Conservation (phyloP, 106 monocot species). For the Dendrobium officinale region DNA sequence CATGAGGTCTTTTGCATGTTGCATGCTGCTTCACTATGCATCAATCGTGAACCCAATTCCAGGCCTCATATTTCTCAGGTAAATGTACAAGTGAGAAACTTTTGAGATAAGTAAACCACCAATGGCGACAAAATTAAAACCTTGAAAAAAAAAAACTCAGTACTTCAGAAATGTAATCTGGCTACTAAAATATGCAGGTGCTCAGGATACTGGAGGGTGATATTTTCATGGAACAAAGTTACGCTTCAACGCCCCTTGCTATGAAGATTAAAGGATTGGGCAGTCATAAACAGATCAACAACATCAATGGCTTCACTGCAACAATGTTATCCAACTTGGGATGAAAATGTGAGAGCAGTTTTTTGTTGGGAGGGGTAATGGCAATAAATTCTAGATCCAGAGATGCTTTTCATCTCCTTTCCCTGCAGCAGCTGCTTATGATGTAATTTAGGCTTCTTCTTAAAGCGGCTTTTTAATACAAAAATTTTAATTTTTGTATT, state of each 20-base stretch:
- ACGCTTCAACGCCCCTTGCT: conserved; percentile 15
- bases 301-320: neutral
- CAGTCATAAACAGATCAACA: neutral
- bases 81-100: neutral
- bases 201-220: conserved; percentile 71
- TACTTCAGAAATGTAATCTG: neutral
- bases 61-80: conserved; percentile 84
- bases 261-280: neutral
- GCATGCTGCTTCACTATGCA: conserved; percentile 65
- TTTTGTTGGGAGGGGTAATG: no score
- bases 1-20: conserved; percentile 56
- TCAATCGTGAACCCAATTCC: conserved; percentile 55
- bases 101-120: neutral
- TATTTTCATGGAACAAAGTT: conserved; percentile 29
- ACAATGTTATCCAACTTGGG: neutral
- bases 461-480: no score
- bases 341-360: neutral
- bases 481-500: no score
- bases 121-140: neutral
- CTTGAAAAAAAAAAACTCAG: neutral
- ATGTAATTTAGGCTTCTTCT: neutral
- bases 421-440: neutral
- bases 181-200: conserved; percentile 27
- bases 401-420: neutral
- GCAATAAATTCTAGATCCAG: neutral